phyloP scores from a whole-genome alignment of 2,329 filamentous ascomycete genomes.

The Aspergillus hortae region DNA sequence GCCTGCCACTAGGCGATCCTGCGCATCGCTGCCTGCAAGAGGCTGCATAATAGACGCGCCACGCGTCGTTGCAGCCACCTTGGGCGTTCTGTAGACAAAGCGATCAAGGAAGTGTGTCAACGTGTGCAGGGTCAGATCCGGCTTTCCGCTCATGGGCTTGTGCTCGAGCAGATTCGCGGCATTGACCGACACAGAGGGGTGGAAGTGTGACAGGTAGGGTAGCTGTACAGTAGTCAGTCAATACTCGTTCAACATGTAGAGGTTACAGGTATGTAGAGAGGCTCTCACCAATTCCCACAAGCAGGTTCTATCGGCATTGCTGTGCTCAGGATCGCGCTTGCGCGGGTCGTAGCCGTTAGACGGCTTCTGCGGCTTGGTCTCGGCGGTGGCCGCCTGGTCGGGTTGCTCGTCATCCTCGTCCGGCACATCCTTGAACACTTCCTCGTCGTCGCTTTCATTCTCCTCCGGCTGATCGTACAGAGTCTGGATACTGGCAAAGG shows the following conservation, averaged over 20 bases:
- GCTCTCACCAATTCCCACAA: constrained; percentile 79
- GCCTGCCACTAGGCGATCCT: constrained; percentile 59
- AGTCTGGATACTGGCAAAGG: constrained; percentile 74
- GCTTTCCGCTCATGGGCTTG: constrained; percentile 74
- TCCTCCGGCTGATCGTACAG: constrained; percentile 79
- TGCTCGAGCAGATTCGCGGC: constrained; percentile 68
- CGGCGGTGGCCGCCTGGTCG: background rate
- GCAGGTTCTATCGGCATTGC: constrained; percentile 88
- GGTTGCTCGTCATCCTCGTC: constrained; percentile 49
- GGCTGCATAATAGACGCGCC: constrained; percentile 97
- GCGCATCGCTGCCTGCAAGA: constrained; percentile 61
- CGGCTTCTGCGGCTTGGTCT: constrained; percentile 29
- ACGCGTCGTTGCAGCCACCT: constrained; percentile 60
- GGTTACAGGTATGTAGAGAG: background rate
- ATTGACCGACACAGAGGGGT: constrained; percentile 86
- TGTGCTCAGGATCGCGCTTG: constrained; percentile 87
- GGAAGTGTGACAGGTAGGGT: constrained; percentile 77
- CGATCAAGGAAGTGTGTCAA: constrained; percentile 95
- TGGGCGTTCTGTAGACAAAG: constrained; percentile 95
- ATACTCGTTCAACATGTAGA: background rate
- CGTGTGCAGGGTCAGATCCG: constrained; percentile 84
- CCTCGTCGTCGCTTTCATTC: constrained; percentile 65
- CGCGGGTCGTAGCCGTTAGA: constrained; percentile 69
- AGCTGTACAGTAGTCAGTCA: constrained; percentile 32
- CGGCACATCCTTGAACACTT: constrained; percentile 64